These are phyloP conservation scores for Ceratobasidium papillatum DNA, from an alignment of 1,284 basidiomycete genomes.

Conservation along the genomic window DNA sequence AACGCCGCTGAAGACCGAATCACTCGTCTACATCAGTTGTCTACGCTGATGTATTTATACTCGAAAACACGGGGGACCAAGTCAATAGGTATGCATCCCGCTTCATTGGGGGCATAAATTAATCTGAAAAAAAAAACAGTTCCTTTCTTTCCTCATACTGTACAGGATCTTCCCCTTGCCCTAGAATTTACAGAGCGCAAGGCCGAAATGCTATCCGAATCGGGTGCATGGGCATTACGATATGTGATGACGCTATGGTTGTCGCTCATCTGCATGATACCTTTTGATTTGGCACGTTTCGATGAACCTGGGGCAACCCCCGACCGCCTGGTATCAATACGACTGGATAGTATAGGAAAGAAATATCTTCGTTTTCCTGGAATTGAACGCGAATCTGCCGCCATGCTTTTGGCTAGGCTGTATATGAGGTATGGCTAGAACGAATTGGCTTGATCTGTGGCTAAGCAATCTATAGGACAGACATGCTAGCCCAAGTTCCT, in stretches of 20 bases:
- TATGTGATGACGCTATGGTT: conserved; percentile 93
- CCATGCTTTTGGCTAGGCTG: conserved; percentile 72
- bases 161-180: conserved; percentile 80
- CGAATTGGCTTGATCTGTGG: not conserved
- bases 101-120: conserved; percentile 42
- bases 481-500: conserved; percentile 61
- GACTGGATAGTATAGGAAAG: conserved; percentile 69
- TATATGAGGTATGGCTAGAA: conserved; percentile 70
- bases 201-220: conserved; percentile 22
- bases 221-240: conserved; percentile 78
- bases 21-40: conserved; percentile 62
- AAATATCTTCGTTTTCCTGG: conserved; percentile 73
- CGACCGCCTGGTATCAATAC: conserved; percentile 55
- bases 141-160: conserved; percentile 90
- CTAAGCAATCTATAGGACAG: conserved; percentile 61
- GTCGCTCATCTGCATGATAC: conserved; percentile 91
- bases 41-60: conserved; percentile 80
- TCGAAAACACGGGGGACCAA: conserved; percentile 94
- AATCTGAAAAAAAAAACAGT: conserved; percentile 59
- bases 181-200: conserved; percentile 62
- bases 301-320: conserved; percentile 59
- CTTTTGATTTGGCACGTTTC: conserved; percentile 89
- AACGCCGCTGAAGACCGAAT: conserved; percentile 15
- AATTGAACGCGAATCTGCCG: conserved; percentile 82
- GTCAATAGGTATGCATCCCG: conserved; percentile 74